A percentile compares a stretch with the other conserved stretches of the same genome.
Conservation (phyloP, 768 basidiomycete species). For the Leccinum longicurvipes region DNA sequence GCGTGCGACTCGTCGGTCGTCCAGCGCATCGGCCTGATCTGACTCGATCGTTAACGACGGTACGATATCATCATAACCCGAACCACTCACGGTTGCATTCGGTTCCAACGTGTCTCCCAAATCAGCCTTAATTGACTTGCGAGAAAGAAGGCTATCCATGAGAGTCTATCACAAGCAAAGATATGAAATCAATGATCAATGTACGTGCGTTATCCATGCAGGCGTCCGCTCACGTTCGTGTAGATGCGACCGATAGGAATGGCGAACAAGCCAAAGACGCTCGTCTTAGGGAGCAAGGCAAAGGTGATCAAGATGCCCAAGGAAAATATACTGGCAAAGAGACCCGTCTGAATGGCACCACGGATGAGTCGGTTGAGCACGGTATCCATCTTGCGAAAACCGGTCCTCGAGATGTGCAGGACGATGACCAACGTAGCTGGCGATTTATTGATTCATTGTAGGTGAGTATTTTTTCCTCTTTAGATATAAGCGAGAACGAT, state of each 20-base stretch:
- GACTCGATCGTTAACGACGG: background rate
- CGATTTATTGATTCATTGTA: background rate
- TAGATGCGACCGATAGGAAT: background rate
- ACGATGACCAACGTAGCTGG: background rate
- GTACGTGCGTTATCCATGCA: too few species aligned
- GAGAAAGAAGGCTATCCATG: conserved; percentile 9
- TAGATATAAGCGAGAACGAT: background rate
- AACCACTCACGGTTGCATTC: background rate
- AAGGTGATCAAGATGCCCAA: background rate
- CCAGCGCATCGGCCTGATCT: conserved; percentile 6
- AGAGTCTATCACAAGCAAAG: conserved; percentile 3
- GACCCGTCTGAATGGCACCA: background rate
- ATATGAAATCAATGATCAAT: background rate
- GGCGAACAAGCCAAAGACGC: background rate
- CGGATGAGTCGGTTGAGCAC: background rate
- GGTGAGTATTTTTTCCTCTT: background rate
- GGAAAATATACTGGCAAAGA: background rate
- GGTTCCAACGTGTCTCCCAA: background rate
- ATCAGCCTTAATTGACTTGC: background rate
- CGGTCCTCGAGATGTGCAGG: background rate
- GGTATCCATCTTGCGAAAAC: background rate
- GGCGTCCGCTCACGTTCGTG: background rate
- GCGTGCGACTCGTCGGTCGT: background rate
- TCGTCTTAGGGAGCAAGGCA: background rate
- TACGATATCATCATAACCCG: background rate